Evolutionary conservation across 1,139 yeast genomes (phyloP).

Genomic region (Candida sp.): DNA sequence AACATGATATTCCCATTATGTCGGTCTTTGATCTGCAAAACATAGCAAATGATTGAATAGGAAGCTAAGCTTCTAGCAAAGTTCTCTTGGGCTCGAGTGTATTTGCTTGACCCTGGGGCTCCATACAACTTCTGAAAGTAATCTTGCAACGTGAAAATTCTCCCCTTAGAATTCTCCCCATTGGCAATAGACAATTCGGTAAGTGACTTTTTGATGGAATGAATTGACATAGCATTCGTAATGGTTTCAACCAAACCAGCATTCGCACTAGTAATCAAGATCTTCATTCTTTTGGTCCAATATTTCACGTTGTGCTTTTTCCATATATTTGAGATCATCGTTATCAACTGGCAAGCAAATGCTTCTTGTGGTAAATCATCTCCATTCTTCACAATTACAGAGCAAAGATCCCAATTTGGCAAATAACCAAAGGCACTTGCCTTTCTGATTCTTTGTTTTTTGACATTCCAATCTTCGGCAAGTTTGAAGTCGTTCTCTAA

Average conservation of each 20-base stretch:
- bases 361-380: conserved; percentile 97
- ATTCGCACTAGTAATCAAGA: conserved; percentile 86
- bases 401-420: conserved; percentile 92
- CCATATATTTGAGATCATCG: conserved; percentile 89
- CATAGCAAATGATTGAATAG: conserved; percentile 86
- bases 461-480: conserved; percentile 92
- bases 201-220: conserved; percentile 90
- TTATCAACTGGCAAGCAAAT: conserved; percentile 92
- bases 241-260: conserved; percentile 96
- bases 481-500: conserved; percentile 89
- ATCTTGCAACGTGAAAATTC: conserved; percentile 72
- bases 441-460: conserved; percentile 77
- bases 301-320: conserved; percentile 63
- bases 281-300: conserved; percentile 95
- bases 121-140: conserved; percentile 84
- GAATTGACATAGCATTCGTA: conserved; percentile 90
- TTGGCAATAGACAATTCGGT: conserved; percentile 72
- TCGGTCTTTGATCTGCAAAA: conserved; percentile 91
- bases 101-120: conserved; percentile 49
- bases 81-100: conserved; percentile 76
- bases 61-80: conserved; percentile 88
- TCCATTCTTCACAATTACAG: conserved; percentile 96
- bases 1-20: conserved; percentile 97
- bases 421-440: conserved; percentile 84
- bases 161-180: conserved; percentile 71